Base-by-base conservation (phyloP, 495 filamentous ascomycete genomes). In the Penicillium cosmopolitanum region DNA sequence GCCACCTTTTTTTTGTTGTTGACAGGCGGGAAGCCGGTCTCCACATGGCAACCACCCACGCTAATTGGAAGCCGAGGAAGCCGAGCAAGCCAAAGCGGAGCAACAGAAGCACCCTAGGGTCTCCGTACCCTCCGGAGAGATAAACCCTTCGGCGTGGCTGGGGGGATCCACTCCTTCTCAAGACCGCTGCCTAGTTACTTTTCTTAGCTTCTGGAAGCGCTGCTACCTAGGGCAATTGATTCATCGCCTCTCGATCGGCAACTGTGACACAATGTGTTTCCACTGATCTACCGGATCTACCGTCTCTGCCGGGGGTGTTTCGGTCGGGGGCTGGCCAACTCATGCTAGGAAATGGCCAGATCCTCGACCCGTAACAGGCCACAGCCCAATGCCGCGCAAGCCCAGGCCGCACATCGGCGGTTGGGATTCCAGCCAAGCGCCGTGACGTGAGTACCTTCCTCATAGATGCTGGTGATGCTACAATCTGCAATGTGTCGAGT, bases 311-410 rank as follows among this genome's bases (percentile, higher is more conserved):
- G 50, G 33, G n/a, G 50, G 12, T 11, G 33, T 50, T 25, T 51
- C 46, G 36, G 38, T 23, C 31, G 42, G 47, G 53, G 46, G 53
- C 47, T 66, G 52, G 38, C 53, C 44, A 44, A 50, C 36, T 50
- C 53, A 19, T 16, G 12, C n/a, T 44, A n/a, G 7, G n/a, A 81
- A 33, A 82, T 70, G 11, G 83, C 81, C 50, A 90, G 55, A 80
- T 91, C 87, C 69, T 90, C 85, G n/a, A 90, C 81, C 60, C 88
- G 81, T 31, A 90, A 63, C 57, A 90, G 68, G 12, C 88, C 87
- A 70, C 80, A 83, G 6, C 80, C 86, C 73, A 83, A 74, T 6
- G 80, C 87, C 21, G 84, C 87, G 31, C 80, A 80, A 5, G 85
- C 85, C 88, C 87, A 90, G 7, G 82, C 86, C 9, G 86, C 86